phyloP scores from a whole-genome alignment of 2,329 filamentous ascomycete genomes.

The Cyclaneusma minus region DNA sequence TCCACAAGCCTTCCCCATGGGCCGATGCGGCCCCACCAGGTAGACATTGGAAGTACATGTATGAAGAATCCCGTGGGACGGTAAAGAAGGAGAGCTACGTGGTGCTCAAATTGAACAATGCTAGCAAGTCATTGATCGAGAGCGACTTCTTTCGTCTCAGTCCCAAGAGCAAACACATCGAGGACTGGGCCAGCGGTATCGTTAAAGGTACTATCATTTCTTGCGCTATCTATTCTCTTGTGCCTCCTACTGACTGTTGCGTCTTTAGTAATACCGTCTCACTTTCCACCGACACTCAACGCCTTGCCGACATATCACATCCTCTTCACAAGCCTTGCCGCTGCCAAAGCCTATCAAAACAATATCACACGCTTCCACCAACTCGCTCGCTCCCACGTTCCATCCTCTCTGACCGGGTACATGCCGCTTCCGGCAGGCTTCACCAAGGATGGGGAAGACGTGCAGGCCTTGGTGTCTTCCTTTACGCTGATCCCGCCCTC shows the following conservation, averaged over 20 bases:
- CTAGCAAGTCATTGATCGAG: slow-evolving; percentile 42
- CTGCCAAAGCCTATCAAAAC: slow-evolving; percentile 44
- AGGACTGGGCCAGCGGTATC: slow-evolving; percentile 51
- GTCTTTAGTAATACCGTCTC: slow-evolving; percentile 3
- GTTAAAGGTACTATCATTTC: slow-evolving; percentile 28
- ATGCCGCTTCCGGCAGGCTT: slow-evolving; percentile 26
- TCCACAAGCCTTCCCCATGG: too few relatives aligned
- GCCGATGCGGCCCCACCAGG: too few relatives aligned
- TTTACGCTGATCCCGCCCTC: slow-evolving; percentile 34
- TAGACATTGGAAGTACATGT: too few relatives aligned
- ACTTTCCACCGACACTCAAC: too few relatives aligned
- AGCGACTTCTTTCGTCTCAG: slow-evolving; percentile 58
- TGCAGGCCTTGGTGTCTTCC: slow-evolving; percentile 25
- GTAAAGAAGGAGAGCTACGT: slow-evolving; percentile 18
- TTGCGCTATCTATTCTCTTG: slow-evolving; percentile 1
- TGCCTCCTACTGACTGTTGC: too few relatives aligned
- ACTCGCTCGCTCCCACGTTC: slow-evolving; percentile 26
- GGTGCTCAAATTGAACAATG: slow-evolving; percentile 41
- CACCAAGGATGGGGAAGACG: slow-evolving; percentile 29
- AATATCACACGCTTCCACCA: slow-evolving; percentile 35
- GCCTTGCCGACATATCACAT: too few relatives aligned
- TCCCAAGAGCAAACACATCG: slow-evolving; percentile 44
- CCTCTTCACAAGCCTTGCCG: slow-evolving; percentile 44
- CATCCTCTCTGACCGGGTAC: slow-evolving; percentile 18
- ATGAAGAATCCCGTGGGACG: slow-evolving; percentile 11